These are phyloP conservation scores for Phoenix roebelenii DNA, from an alignment of 176 grass and related monocot species.

Conservation along the genomic window DNA sequence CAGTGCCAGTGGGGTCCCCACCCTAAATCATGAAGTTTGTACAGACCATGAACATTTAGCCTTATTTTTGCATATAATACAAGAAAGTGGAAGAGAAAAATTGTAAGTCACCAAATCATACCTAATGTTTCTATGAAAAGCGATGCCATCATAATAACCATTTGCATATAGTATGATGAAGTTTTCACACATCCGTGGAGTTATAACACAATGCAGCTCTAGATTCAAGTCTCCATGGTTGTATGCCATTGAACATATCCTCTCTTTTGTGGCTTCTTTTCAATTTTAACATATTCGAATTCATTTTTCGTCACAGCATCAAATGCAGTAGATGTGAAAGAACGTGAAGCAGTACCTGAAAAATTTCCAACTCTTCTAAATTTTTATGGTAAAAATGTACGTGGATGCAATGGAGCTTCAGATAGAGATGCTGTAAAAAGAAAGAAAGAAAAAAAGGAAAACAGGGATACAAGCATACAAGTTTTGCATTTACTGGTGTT, in stretches of 20 bases:
- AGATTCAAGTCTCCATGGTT: slow-evolving; percentile 92
- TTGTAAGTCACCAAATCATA: slow-evolving; percentile 15
- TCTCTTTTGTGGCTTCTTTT: slow-evolving; percentile 96
- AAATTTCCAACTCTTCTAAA: slow-evolving; percentile 18
- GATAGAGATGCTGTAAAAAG: background rate
- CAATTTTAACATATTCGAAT: slow-evolving; percentile 79
- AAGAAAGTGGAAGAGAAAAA: background rate
- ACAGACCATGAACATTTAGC: slow-evolving; percentile 9
- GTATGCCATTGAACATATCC: slow-evolving; percentile 92
- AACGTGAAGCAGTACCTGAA: slow-evolving; percentile 85
- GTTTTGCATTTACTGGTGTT: slow-evolving; percentile 78
- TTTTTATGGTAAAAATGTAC: background rate
- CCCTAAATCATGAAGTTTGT: slow-evolving; percentile 99
- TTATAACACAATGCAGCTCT: slow-evolving; percentile 94
- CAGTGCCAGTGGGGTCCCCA: slow-evolving; percentile 88
- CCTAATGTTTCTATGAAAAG: slow-evolving; percentile 87
- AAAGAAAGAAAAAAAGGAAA: slow-evolving; percentile 10
- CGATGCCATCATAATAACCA: slow-evolving; percentile 75
- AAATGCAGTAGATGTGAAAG: slow-evolving; percentile 89
- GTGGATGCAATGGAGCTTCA: background rate
- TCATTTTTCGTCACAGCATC: slow-evolving; percentile 86
- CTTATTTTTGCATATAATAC: slow-evolving; percentile 1
- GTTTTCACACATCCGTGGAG: slow-evolving; percentile 84
- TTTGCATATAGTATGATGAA: slow-evolving; percentile 96
- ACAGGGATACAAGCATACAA: slow-evolving; percentile 37